phyloP scores from a whole-genome alignment of 306 rosid genomes.

The Glycyrrhiza uralensis region DNA sequence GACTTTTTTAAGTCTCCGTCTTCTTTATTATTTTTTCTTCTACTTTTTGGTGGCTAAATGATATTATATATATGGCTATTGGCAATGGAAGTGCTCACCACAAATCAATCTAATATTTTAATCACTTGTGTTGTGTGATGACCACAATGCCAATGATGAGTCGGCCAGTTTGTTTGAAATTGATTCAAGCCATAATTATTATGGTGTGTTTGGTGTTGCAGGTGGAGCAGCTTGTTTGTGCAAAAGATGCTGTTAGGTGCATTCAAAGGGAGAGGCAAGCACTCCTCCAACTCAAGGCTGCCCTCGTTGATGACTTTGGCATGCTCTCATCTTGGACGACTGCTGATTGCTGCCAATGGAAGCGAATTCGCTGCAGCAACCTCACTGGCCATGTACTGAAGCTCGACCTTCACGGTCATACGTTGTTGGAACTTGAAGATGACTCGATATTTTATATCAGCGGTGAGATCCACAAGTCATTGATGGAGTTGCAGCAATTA shows the following conservation, averaged over 20 bases:
- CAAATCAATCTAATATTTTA: too few species aligned
- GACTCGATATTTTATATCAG: background rate
- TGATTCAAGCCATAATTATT: too few species aligned
- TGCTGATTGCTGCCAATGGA: conserved; percentile 22
- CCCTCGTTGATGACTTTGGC: background rate
- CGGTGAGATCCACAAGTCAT: background rate
- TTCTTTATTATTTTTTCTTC: too few species aligned
- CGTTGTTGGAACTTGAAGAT: background rate
- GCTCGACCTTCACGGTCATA: background rate
- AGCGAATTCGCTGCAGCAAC: conserved; percentile 18
- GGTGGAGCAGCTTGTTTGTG: background rate
- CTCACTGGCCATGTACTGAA: background rate
- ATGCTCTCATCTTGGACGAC: conserved; percentile 19
- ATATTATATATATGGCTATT: too few species aligned
- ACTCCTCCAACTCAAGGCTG: conserved; percentile 18
- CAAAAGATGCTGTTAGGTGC: background rate
- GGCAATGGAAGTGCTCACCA: too few species aligned
- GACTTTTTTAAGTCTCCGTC: too few species aligned
- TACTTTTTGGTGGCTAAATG: too few species aligned
- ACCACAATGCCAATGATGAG: too few species aligned
- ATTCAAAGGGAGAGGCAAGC: background rate
- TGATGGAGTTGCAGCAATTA: background rate
- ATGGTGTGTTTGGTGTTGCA: background rate
- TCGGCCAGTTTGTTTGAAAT: too few species aligned
- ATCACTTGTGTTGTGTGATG: too few species aligned